Evolutionary conservation across 176 grass and related monocot genomes (phyloP).

Genomic region (Chrysopogon serrulatus): DNA sequence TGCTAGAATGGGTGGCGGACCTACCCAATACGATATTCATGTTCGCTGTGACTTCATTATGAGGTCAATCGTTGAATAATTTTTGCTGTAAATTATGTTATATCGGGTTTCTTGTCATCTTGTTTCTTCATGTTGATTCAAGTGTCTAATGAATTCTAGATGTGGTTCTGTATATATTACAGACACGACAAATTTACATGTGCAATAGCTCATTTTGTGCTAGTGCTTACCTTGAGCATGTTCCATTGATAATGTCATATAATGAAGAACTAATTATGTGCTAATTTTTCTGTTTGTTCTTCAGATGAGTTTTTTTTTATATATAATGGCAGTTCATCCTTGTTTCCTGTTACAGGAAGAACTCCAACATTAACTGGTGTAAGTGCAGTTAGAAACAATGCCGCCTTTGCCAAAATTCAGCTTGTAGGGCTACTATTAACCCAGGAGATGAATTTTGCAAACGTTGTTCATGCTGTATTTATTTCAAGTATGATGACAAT

Average conservation of each 20-base stretch:
- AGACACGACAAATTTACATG: background rate
- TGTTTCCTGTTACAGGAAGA: conserved; percentile 11
- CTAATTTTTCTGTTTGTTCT: background rate
- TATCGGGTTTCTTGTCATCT: background rate
- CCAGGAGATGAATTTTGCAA: conserved; percentile 48
- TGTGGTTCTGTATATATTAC: background rate
- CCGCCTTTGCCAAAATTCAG: conserved; percentile 53
- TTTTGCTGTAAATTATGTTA: background rate
- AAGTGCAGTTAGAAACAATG: conserved; percentile 15
- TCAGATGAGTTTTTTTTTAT: background rate
- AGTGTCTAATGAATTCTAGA: background rate
- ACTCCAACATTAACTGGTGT: conserved; percentile 18
- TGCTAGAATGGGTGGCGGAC: background rate
- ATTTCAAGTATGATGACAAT: conserved; percentile 59
- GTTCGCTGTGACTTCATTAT: too few relatives aligned
- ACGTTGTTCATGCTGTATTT: conserved; percentile 58
- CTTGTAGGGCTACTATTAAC: conserved; percentile 52
- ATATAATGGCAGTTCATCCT: conserved; percentile 17
- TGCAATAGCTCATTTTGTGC: background rate
- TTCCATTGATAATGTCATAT: background rate
- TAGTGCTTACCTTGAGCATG: background rate
- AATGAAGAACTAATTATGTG: background rate
- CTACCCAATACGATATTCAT: background rate
- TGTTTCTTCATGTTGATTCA: background rate
- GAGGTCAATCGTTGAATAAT: background rate